phyloP scores from a whole-genome alignment of 2,329 filamentous ascomycete genomes.

The Claviceps digitariae region DNA sequence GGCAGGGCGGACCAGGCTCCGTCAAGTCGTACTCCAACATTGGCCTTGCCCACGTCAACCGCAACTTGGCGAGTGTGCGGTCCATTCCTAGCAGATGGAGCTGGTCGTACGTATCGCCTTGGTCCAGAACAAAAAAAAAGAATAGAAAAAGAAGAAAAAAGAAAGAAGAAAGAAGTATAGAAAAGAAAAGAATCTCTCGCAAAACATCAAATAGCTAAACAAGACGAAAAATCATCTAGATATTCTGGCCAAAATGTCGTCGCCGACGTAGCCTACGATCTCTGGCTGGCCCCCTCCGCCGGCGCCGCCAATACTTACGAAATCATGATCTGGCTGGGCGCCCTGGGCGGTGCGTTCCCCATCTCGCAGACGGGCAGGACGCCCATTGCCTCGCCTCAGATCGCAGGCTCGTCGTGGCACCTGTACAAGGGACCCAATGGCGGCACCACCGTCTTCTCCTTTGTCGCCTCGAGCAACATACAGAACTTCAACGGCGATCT shows the following conservation, averaged over 20 bases:
- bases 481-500: slow-evolving; percentile 43
- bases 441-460: slow-evolving; percentile 43
- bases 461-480: slow-evolving; percentile 26
- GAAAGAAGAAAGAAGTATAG: too few species aligned
- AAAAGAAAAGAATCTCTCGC: too few species aligned
- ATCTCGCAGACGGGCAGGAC: slow-evolving; percentile 24
- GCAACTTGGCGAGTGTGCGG: background rate
- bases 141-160: too few species aligned
- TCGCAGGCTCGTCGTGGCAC: slow-evolving; percentile 32
- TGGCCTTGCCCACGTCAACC: background rate
- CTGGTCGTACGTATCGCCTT: background rate
- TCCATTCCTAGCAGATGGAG: background rate
- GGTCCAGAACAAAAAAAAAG: too few species aligned
- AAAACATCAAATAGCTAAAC: too few species aligned
- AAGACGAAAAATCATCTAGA: too few species aligned
- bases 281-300: slow-evolving; percentile 39
- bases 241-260: slow-evolving; percentile 24
- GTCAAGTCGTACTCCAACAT: background rate
- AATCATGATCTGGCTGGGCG: slow-evolving; percentile 52
- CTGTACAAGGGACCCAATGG: slow-evolving; percentile 50
- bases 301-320: slow-evolving; percentile 37
- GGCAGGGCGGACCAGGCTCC: background rate
- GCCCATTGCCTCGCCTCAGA: background rate
- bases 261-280: slow-evolving; percentile 46
- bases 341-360: slow-evolving; percentile 43